phyloP scores from a whole-genome alignment of 164 flowering plant species.

The Santalum album region DNA sequence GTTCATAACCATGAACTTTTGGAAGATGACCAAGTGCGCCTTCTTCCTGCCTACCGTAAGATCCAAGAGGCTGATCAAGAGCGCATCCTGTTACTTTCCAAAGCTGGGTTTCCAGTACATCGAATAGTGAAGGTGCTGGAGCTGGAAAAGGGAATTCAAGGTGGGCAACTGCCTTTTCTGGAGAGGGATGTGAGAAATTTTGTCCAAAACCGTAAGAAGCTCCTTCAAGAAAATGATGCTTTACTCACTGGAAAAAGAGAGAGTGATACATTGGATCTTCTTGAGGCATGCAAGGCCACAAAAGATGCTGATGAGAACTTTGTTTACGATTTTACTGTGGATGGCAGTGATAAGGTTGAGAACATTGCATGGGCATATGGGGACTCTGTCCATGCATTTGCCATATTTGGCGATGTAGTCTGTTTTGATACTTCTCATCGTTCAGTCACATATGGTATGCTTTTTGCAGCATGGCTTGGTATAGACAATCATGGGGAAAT shows the following conservation, averaged over 20 bases:
- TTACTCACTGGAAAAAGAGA: conserved; percentile 43
- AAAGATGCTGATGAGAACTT: conserved; percentile 41
- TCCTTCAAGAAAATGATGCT: conserved; percentile 53
- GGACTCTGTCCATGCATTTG: conserved; percentile 31
- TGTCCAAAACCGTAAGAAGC: conserved; percentile 44
- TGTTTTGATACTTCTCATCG: conserved; percentile 41
- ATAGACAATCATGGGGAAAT: conserved; percentile 52
- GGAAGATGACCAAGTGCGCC: conserved; percentile 65
- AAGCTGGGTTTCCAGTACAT: conserved; percentile 65
- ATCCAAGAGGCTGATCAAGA: conserved; percentile 64
- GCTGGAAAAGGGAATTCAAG: conserved; percentile 54
- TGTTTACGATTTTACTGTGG: conserved; percentile 40
- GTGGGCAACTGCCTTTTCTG: conserved; percentile 51
- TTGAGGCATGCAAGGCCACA: conserved; percentile 46
- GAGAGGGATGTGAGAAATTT: conserved; percentile 68
- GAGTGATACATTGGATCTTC: conserved; percentile 47
- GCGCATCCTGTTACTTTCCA: conserved; percentile 51
- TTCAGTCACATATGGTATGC: conserved; percentile 54
- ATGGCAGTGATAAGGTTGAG: conserved; percentile 50
- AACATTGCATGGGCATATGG: conserved; percentile 62
- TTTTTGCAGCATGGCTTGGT: conserved; percentile 60
- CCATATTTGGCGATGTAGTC: conserved; percentile 50
- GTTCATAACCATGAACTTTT: conserved; percentile 69
- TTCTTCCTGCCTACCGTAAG: conserved; percentile 66
- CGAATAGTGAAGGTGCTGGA: conserved; percentile 59